These are phyloP conservation scores for Saitozyma podzolica DNA, from an alignment of 768 basidiomycete genomes.

Conservation along the genomic window DNA sequence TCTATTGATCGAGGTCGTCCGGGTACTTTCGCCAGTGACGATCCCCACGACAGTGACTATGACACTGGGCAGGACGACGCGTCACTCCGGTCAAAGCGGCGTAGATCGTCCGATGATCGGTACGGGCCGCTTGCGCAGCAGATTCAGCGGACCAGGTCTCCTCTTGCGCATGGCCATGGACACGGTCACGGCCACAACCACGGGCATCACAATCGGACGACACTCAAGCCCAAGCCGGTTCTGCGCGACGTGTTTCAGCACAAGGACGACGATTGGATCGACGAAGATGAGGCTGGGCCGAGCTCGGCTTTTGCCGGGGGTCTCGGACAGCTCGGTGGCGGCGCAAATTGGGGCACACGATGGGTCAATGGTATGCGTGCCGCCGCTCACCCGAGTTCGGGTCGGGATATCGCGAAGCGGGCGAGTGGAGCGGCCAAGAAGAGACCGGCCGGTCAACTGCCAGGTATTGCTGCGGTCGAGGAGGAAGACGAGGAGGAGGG, in stretches of 20 bases:
- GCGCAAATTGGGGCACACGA: background rate
- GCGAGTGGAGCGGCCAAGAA: no score
- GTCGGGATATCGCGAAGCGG: no score
- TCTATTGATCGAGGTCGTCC: conserved; percentile 58
- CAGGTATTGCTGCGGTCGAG: no score
- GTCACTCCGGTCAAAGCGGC: conserved; percentile 57
- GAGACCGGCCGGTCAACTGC: no score
- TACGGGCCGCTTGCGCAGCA: conserved; percentile 46
- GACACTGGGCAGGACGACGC: conserved; percentile 49
- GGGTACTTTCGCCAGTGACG: conserved; percentile 14
- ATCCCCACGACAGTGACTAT: conserved; percentile 34
- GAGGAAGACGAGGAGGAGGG: no score
- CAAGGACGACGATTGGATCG: conserved; percentile 53
- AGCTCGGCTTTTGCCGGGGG: conserved; percentile 43
- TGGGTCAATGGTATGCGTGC: conserved; percentile 22
- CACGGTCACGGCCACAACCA: conserved; percentile 57
- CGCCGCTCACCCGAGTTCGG: conserved; percentile 9
- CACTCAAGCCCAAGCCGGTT: conserved; percentile 56
- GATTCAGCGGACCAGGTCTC: conserved; percentile 71
- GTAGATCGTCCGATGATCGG: conserved; percentile 53
- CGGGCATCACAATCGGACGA: conserved; percentile 67
- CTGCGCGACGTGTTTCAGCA: conserved; percentile 52
- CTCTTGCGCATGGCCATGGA: conserved; percentile 55
- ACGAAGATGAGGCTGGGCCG: conserved; percentile 44
- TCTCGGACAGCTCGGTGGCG: conserved; percentile 39